These are phyloP conservation scores for Phytopythium aichiense DNA, from an alignment of 352 stramenopile genomes.

Conservation along the genomic window DNA sequence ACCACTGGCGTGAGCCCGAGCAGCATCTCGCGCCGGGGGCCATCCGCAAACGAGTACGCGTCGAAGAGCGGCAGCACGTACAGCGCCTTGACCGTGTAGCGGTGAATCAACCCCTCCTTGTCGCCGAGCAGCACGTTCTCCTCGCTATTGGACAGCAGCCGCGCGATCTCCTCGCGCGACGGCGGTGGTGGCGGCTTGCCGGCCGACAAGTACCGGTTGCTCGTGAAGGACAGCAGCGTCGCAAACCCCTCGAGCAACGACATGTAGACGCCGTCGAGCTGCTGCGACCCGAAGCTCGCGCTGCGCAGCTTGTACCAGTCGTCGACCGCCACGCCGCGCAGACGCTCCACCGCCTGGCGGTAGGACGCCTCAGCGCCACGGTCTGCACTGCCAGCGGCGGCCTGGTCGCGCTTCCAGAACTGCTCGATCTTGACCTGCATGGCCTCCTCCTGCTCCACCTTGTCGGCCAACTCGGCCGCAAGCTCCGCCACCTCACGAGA, in stretches of 20 bases:
- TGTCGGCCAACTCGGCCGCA: slow-evolving; percentile 34
- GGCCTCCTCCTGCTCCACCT: slow-evolving; percentile 47
- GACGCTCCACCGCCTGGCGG: slow-evolving; percentile 48
- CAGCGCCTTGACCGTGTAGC: slow-evolving; percentile 72
- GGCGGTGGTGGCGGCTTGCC: slow-evolving; percentile 36
- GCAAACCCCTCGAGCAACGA: slow-evolving; percentile 67
- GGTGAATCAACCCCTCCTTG: slow-evolving; percentile 74
- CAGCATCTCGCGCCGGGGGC: slow-evolving; percentile 51
- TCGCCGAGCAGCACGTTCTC: slow-evolving; percentile 81
- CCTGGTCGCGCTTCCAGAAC: slow-evolving; percentile 67
- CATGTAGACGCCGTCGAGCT: slow-evolving; percentile 53
- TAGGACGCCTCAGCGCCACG: slow-evolving; percentile 43
- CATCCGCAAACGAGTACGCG: slow-evolving; percentile 74
- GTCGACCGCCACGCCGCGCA: slow-evolving; percentile 49
- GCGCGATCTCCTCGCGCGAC: slow-evolving; percentile 55
- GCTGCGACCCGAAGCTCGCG: slow-evolving; percentile 12
- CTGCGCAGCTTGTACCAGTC: slow-evolving; percentile 76
- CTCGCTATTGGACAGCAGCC: slow-evolving; percentile 67
- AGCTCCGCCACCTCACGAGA: slow-evolving; percentile 23
- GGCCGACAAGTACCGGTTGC: slow-evolving; percentile 52
- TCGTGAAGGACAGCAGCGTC: slow-evolving; percentile 67
- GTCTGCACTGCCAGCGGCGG: neutral
- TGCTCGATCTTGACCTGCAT: slow-evolving; percentile 78
- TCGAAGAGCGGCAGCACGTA: slow-evolving; percentile 80
- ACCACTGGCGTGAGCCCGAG: slow-evolving; percentile 62